These are phyloP conservation scores for Boehmeria nivea DNA, from an alignment of 306 rosid genomes.

Conservation along the genomic window DNA sequence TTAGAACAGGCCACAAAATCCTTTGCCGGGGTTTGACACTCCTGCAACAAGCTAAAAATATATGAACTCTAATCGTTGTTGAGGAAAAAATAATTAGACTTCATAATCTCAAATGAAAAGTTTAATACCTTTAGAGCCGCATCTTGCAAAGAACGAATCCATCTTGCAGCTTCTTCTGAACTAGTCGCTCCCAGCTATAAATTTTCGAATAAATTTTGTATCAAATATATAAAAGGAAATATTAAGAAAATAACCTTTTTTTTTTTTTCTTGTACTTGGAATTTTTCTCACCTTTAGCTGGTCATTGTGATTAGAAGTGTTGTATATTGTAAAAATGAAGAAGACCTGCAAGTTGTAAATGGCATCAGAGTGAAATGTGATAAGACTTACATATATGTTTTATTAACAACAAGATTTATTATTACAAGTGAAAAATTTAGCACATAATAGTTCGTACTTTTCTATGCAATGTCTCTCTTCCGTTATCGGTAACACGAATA, in stretches of 20 bases:
- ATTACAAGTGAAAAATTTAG: no score
- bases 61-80: no score
- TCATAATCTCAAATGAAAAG: not conserved
- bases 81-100: no score
- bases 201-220: constrained; percentile 16
- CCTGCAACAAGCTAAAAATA: constrained; percentile 35
- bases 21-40: constrained; percentile 38
- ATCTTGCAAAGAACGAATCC: constrained; percentile 71
- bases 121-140: constrained; percentile 63
- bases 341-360: constrained; percentile 54
- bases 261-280: not conserved
- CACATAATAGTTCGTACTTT: no score
- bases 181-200: constrained; percentile 79
- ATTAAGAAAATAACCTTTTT: not conserved
- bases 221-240: constrained; percentile 10
- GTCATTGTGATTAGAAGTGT: constrained; percentile 59
- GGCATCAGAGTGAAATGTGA: no score
- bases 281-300: constrained; percentile 62
- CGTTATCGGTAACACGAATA: constrained; percentile 69
- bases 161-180: constrained; percentile 85
- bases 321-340: constrained; percentile 63
- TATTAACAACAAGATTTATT: no score
- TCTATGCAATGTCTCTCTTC: constrained; percentile 61
- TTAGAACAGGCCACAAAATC: constrained; percentile 30
- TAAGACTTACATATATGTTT: no score